A percentile compares a stretch with the other conserved stretches of the same genome.
These are phyloP conservation scores for Populus tremula DNA, from an alignment of 345 rosid genomes.

Conservation along the genomic window DNA sequence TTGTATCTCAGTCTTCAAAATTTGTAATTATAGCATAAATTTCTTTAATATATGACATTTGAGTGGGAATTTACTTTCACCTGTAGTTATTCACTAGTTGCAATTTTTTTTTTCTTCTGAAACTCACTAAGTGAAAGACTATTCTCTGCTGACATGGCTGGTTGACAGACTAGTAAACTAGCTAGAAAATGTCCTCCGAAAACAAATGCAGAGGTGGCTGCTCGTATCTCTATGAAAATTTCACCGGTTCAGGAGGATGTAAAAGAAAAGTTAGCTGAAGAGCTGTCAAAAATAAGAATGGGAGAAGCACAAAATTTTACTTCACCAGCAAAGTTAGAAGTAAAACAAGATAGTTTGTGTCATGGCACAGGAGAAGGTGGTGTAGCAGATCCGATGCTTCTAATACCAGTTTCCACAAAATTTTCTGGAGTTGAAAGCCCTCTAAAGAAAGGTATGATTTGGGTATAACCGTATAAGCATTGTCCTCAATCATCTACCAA, in stretches of 20 bases:
- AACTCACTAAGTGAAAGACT: constrained; percentile 2
- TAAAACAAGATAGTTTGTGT: constrained; percentile 21
- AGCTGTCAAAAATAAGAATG: constrained; percentile 69
- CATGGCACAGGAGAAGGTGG: constrained; percentile 20
- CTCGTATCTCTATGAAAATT: constrained; percentile 33
- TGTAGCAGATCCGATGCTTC: constrained; percentile 16
- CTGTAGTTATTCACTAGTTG: constrained; percentile 8
- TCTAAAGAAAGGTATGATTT: constrained; percentile 35
- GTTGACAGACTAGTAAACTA: constrained; percentile 47
- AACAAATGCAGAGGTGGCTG: constrained; percentile 31
- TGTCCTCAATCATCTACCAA: neutral
- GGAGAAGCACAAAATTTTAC: constrained; percentile 39
- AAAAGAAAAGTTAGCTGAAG: constrained; percentile 64
- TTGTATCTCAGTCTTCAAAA: constrained; percentile 11
- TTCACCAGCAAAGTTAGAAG: constrained; percentile 31
- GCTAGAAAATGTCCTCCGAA: constrained; percentile 32
- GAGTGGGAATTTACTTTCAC: neutral
- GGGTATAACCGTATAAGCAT: neutral
- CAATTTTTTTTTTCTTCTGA: neutral
- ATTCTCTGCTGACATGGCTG: constrained; percentile 14
- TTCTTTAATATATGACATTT: neutral
- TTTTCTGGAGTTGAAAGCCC: constrained; percentile 14
- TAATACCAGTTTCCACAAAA: constrained; percentile 12
- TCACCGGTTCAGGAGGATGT: constrained; percentile 44
- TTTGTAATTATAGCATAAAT: neutral